These are phyloP conservation scores for Raphanus raphanistrum DNA, from an alignment of 345 rosid species.

Conservation along the genomic window DNA sequence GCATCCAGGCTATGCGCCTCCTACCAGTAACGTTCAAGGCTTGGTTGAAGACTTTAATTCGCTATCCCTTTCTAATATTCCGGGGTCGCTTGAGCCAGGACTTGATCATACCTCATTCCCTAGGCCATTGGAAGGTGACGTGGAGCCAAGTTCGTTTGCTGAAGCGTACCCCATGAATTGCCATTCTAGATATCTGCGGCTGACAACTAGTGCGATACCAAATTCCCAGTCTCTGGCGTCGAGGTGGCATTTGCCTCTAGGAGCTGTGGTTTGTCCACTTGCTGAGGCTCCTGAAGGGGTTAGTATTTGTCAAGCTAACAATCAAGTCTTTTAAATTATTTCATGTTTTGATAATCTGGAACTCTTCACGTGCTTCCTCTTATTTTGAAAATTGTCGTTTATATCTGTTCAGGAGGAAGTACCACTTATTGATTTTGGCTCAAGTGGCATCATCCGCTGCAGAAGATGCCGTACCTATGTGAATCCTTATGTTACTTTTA, in stretches of 20 bases:
- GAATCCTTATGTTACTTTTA: constrained; percentile 86
- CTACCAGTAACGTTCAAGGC: constrained; percentile 65
- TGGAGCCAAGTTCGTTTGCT: constrained; percentile 66
- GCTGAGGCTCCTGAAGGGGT: constrained; percentile 96
- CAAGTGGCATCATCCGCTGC: constrained; percentile 92
- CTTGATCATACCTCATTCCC: constrained; percentile 79
- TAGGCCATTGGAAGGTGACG: constrained; percentile 94
- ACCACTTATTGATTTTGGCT: constrained; percentile 79
- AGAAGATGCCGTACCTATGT: constrained; percentile 97
- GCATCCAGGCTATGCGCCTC: constrained; percentile 60
- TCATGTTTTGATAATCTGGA: constrained; percentile 6
- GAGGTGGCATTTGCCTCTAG: constrained; percentile 98
- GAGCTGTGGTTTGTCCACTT: constrained; percentile 99
- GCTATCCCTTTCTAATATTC: constrained; percentile 67
- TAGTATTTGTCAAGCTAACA: constrained; percentile 37
- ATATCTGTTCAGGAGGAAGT: constrained; percentile 80
- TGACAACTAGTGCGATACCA: constrained; percentile 86
- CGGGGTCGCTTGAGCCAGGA: constrained; percentile 81
- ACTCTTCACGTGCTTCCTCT: not conserved
- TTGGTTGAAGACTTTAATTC: constrained; percentile 87
- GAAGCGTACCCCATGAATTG: constrained; percentile 80
- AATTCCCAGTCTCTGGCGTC: constrained; percentile 87
- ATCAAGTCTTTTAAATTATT: not conserved
- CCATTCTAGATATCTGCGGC: constrained; percentile 75
- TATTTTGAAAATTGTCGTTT: constrained; percentile 17